Base-by-base conservation (phyloP, 352 stramenopile genomes). In the Pythium chondricola region DNA sequence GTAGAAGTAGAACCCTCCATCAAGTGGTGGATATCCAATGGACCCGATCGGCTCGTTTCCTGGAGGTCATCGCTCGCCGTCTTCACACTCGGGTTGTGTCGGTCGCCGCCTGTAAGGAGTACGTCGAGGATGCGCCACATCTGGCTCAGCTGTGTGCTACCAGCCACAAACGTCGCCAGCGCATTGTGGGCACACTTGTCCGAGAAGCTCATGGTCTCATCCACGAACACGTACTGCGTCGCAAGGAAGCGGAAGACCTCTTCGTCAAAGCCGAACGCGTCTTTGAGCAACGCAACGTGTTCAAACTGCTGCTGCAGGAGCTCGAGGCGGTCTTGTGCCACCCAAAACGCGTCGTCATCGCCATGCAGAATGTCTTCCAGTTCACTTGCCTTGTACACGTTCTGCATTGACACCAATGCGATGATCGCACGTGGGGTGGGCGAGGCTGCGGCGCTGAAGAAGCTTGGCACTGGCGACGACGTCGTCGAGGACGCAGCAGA, bases 101-200 rank as follows among this genome's bases (percentile, higher is more conserved):
- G n/a, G 26, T 65, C 56, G 27, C 79, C 69, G 21, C 38, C 56
- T n/a, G 58, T 56, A 35, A 78, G 92, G 13, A 94, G 45, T 17
- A 94, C 73, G 10, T 93, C 69, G 7, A 94, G 52, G 43, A 94
- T 89, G 8, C 80, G 82, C 83, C 83, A 94, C 77, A 90, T 94
- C 22, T 91, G 80, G 25, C 76, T 86, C 39, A 92, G 45, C 38
- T 90, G 76, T 5, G 69, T 43, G 43, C 89, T 88, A 2, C 78
- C 78, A 0, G 80, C 75, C 24, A 89, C 74, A 41, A 88, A 82
- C 9, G 81, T 72, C 16, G 77, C 83, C 30, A 91, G 67, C 9
- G 83, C 83, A 30, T 94, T 94, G 62, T 91, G 78, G 0, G 76
- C 78, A 45, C 80, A 94, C 66, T 89, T 80, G 36, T 90, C 65